Evolutionary conservation across 352 stramenopile genomes (phyloP).

Genomic region (Pythium apleroticum): DNA sequence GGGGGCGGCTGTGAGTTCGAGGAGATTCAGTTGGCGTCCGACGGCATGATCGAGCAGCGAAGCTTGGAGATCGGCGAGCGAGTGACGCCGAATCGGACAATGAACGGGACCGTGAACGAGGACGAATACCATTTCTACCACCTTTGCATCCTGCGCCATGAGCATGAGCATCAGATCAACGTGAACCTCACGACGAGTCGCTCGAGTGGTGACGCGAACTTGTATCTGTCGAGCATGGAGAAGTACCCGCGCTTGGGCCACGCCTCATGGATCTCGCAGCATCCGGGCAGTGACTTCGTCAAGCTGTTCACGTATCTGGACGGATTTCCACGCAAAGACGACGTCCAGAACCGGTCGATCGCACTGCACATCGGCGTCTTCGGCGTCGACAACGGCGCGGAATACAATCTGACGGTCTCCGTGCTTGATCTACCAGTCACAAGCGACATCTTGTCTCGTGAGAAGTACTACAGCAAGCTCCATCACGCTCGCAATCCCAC

Average conservation of each 20-base stretch:
- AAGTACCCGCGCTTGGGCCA: conserved; percentile 62
- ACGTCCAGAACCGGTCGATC: conserved; percentile 49
- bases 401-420: conserved; percentile 55
- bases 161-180: conserved; percentile 76
- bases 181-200: conserved; percentile 48
- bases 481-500: conserved; percentile 27
- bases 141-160: conserved; percentile 67
- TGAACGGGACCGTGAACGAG: conserved; percentile 53
- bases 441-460: conserved; percentile 40
- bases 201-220: conserved; percentile 49
- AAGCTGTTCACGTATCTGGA: conserved; percentile 78
- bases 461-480: conserved; percentile 61
- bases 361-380: conserved; percentile 72
- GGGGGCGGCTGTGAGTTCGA: conserved; percentile 43
- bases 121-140: conserved; percentile 74
- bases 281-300: conserved; percentile 49
- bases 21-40: conserved; percentile 70
- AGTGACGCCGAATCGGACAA: conserved; percentile 60
- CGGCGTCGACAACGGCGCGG: conserved; percentile 32
- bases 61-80: conserved; percentile 48
- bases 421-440: conserved; percentile 62
- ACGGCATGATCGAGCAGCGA: conserved; percentile 57
- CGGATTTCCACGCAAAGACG: conserved; percentile 61
- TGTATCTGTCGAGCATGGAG: conserved; percentile 71
- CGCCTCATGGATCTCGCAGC: conserved; percentile 73